Conservation (phyloP, 1,284 basidiomycete genomes). For the Takashimella tepidaria region DNA sequence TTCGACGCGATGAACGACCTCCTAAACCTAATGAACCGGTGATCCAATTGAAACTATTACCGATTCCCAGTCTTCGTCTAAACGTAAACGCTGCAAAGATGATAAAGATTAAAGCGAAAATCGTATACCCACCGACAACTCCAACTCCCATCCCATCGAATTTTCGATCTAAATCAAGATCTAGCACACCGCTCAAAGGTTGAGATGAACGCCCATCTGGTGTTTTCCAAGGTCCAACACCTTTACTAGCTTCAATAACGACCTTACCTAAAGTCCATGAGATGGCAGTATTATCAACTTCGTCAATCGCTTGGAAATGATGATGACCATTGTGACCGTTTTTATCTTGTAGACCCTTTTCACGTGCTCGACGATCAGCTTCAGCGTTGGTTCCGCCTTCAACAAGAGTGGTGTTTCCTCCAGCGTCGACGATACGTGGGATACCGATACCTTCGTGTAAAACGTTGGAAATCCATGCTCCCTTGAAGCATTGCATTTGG, state of each 20-base stretch:
- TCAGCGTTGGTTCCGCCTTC: conserved; percentile 55
- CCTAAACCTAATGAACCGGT: neutral
- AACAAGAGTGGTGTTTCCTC: conserved; percentile 57
- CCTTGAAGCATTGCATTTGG: conserved; percentile 99
- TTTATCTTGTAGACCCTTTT: conserved; percentile 61
- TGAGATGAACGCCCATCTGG: conserved; percentile 34
- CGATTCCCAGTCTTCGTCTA: neutral
- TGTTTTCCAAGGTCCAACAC: conserved; percentile 27
- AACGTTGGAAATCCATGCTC: conserved; percentile 95
- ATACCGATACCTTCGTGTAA: conserved; percentile 94
- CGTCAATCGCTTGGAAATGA: conserved; percentile 86
- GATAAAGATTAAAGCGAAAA: conserved; percentile 26
- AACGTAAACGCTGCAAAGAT: neutral
- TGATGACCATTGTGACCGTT: conserved; percentile 44
- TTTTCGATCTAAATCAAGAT: too few relatives aligned
- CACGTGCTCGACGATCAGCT: conserved; percentile 65
- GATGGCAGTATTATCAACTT: conserved; percentile 85
- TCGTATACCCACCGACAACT: conserved; percentile 32
- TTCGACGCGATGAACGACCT: conserved; percentile 11
- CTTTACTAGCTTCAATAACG: conserved; percentile 91
- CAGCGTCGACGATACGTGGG: conserved; percentile 80
- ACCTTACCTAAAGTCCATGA: conserved; percentile 98
- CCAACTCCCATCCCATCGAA: conserved; percentile 10
- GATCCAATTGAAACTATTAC: neutral
- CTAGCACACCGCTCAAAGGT: conserved; percentile 1